phyloP scores from a whole-genome alignment of 2,329 filamentous ascomycete species.

The Neurospora sp. region DNA sequence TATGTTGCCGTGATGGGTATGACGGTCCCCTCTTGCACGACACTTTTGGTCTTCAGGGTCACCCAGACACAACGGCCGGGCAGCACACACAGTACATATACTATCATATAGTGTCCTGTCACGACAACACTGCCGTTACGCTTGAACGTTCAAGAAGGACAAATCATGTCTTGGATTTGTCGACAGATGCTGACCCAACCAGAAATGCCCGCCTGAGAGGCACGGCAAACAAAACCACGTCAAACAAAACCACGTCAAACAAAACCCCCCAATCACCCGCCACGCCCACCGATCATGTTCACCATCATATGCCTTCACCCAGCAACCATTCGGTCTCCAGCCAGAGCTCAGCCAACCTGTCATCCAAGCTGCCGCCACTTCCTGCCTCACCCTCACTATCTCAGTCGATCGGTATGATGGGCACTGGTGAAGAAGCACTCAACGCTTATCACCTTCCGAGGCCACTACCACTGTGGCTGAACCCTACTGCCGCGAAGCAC shows the following conservation, averaged over 20 bases:
- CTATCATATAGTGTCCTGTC: neutral
- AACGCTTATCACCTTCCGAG: conserved; percentile 55
- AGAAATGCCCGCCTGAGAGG: conserved; percentile 20
- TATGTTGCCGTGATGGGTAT: neutral
- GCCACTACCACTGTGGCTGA: conserved; percentile 64
- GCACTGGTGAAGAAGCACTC: conserved; percentile 45
- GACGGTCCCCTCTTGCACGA: neutral
- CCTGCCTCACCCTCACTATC: conserved; percentile 55
- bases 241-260: conserved; percentile 14
- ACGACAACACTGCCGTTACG: neutral
- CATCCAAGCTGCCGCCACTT: conserved; percentile 51
- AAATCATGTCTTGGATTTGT: neutral
- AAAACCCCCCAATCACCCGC: conserved; percentile 18
- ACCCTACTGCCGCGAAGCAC: conserved; percentile 65
- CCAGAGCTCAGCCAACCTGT: conserved; percentile 39
- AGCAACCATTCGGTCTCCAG: conserved; percentile 28
- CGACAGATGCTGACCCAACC: neutral
- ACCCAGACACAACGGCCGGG: neutral
- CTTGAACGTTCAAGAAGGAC: neutral
- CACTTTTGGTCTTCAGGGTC: neutral
- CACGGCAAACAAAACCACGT: neutral
- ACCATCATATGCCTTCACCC: conserved; percentile 21
- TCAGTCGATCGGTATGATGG: conserved; percentile 39
- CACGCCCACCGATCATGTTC: conserved; percentile 3
- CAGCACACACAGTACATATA: neutral